phyloP scores from a whole-genome alignment of 257 asterid genomes.

The Primulina tabacum region DNA sequence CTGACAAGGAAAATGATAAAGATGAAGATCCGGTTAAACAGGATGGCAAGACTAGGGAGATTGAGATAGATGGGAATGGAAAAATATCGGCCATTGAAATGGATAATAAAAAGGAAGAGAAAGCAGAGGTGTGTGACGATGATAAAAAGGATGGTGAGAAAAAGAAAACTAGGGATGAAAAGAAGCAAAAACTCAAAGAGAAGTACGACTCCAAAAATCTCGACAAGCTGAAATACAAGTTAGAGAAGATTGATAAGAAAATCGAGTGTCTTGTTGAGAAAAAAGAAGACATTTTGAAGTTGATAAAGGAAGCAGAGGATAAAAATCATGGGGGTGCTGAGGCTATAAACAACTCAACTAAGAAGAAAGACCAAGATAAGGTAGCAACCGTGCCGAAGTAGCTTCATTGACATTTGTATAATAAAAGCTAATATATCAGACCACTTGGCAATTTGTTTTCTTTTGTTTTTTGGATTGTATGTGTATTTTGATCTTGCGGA shows the following conservation, averaged over 20 bases:
- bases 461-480: background rate
- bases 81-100: slow-evolving; percentile 23
- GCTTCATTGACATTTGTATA: slow-evolving; percentile 22
- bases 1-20: slow-evolving; percentile 21
- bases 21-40: slow-evolving; percentile 9
- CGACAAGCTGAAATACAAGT: slow-evolving; percentile 47
- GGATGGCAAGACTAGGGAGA: slow-evolving; percentile 38
- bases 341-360: slow-evolving; percentile 28
- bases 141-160: slow-evolving; percentile 33
- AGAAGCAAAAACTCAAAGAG: slow-evolving; percentile 45
- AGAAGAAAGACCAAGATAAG: slow-evolving; percentile 22
- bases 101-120: slow-evolving; percentile 25
- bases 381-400: slow-evolving; percentile 15
- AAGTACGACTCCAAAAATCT: slow-evolving; percentile 37
- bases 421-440: background rate
- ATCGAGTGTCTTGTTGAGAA: slow-evolving; percentile 43
- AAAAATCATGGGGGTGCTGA: slow-evolving; percentile 30
- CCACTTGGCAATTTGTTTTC: background rate
- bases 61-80: slow-evolving; percentile 33
- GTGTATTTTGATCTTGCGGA: slow-evolving; percentile 6
- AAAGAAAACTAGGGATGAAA: slow-evolving; percentile 49
- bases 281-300: slow-evolving; percentile 49
- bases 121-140: slow-evolving; percentile 29
- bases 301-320: slow-evolving; percentile 51
- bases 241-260: slow-evolving; percentile 51